Conservation (phyloP, 805 yeast genomes). For the Lipomyces anomalus region DNA sequence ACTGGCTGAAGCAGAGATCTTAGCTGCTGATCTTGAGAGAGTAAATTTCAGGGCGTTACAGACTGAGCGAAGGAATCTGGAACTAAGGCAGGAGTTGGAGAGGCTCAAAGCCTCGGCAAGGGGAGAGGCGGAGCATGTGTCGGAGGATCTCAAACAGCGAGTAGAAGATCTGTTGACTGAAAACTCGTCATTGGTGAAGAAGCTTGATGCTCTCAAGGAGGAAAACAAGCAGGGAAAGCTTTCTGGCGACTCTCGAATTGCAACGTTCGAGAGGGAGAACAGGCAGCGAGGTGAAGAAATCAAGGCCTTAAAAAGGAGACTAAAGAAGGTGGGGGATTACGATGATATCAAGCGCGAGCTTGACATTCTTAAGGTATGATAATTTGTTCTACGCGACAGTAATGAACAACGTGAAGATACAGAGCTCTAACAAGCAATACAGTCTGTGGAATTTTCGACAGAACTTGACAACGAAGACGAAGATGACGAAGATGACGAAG, state of each 20-base stretch:
- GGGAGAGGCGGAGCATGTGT: conserved; percentile 28
- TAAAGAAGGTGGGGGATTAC: conserved; percentile 58
- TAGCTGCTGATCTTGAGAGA: conserved; percentile 69
- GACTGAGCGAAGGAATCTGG: conserved; percentile 72
- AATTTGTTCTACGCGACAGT: conserved; percentile 46
- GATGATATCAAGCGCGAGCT: conserved; percentile 76
- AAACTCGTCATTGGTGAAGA: conserved; percentile 17
- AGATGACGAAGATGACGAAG: no score
- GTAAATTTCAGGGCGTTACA: conserved; percentile 62
- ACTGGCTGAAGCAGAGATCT: conserved; percentile 48
- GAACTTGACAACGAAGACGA: conserved; percentile 33
- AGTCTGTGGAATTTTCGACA: conserved; percentile 26
- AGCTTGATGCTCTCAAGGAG: conserved; percentile 14
- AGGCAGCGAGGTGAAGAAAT: conserved; percentile 47
- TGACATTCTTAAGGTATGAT: conserved; percentile 63
- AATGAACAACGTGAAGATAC: conserved; percentile 28
- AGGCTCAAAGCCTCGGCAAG: conserved; percentile 31
- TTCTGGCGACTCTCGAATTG: conserved; percentile 1
- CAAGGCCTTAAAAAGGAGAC: conserved; percentile 43
- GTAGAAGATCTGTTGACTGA: conserved; percentile 45
- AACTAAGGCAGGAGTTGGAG: conserved; percentile 60
- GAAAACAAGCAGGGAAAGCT: conserved; percentile 12
- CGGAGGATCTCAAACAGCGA: conserved; percentile 37
- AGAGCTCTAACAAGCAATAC: conserved; percentile 27
- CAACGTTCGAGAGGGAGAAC: conserved; percentile 15